Base-by-base conservation (phyloP, 352 stramenopile genomes). In the Globisporangium paddicum region DNA sequence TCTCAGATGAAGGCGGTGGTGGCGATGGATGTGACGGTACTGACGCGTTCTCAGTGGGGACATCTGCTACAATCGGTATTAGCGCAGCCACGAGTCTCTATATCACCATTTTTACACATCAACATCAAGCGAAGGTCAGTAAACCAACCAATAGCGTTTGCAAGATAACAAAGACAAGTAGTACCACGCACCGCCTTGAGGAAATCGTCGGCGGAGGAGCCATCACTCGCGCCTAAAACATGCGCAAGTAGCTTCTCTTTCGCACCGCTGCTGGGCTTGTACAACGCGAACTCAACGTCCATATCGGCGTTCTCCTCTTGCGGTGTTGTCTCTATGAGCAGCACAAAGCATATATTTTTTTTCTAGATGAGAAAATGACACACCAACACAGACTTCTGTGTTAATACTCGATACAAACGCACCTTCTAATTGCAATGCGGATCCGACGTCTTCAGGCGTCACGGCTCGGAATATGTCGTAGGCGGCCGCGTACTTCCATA, bases 401-500 rank as follows among this genome's bases (percentile, higher is more conserved):
- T 26, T 16, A 51, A 19, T 51, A 21, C 13, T 32, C 37, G 38
- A 10, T 25, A 28, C 23, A 16, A 8, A 13, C 11, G 60, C 28
- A 78, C 80, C 79, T 72, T 92, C 82, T 5, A 92, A 63, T 40
- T 76, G 62, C 47, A 92, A 62, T 2, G 68, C 66, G 37, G 75
- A 60, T 13, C 86, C 75, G 58, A 90, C 85, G 35, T 89, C 79
- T 55, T 80, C 72, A 5, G 72, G 67, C 47, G 69, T 75, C 23
- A 90, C 73, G 23, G 66, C 75, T 44, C 82, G 80, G 37, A 89
- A 90, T 55, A 79, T 87, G 45, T 77, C 72, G 55, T 79, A 87
- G 8, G 75, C 71, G 21, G 70, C 69, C 30, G 84, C 37, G 56
- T 86, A 90, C 40, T 76, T 82, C 82, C 82, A 93, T 41, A 93